These are phyloP conservation scores for Karstenula rhodostoma DNA, from an alignment of 2,329 filamentous ascomycete genomes.

Conservation along the genomic window DNA sequence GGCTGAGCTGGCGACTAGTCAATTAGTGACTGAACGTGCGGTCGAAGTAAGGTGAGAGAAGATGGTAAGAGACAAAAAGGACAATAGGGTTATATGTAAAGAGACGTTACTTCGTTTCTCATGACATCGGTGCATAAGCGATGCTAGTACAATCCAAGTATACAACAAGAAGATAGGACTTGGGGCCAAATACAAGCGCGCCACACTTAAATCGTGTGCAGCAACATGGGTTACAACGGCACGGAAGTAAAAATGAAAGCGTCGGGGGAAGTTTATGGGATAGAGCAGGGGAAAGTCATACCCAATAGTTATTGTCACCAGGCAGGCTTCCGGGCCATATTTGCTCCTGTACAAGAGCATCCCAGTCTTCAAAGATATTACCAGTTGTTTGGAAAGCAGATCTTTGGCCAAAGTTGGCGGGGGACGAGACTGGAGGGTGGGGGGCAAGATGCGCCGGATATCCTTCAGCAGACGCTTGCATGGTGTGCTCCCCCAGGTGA, in stretches of 20 bases:
- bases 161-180: not conserved
- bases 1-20: constrained; percentile 15
- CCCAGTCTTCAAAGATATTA: constrained; percentile 30
- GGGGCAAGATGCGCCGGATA: constrained; percentile 17
- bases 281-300: constrained; percentile 22
- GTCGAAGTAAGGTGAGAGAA: not conserved
- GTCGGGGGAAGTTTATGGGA: constrained; percentile 8
- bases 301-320: constrained; percentile 27
- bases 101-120: not conserved
- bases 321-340: constrained; percentile 22
- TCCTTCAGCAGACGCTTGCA: constrained; percentile 15
- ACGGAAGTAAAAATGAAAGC: not conserved
- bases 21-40: constrained; percentile 12
- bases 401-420: constrained; percentile 12
- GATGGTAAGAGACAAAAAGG: not conserved
- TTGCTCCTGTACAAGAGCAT: constrained; percentile 28
- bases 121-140: not conserved
- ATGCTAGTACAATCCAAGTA: not conserved
- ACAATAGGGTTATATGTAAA: not conserved
- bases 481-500: constrained; percentile 18
- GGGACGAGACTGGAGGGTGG: constrained; percentile 11
- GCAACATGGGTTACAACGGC: not conserved
- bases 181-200: not conserved
- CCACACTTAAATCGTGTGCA: not conserved
- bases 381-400: constrained; percentile 21